Evolutionary conservation across 805 yeast species (phyloP), one percentile per base, ranked within the genome.

Genomic region (Suhomyces sp.): DNA sequence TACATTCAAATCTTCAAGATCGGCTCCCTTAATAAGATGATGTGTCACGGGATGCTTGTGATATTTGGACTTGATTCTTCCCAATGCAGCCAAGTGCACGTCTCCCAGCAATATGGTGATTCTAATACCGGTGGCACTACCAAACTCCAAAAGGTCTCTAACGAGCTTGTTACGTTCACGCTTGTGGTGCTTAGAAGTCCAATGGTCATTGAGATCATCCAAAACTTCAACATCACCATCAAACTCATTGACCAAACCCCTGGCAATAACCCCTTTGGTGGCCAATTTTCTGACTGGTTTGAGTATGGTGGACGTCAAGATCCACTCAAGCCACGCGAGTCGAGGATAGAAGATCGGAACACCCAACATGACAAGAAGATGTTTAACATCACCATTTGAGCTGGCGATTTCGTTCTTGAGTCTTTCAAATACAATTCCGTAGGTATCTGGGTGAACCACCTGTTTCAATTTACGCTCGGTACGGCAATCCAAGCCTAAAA

Each of bases 281-380:
- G 93, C 82, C 57, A 77, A 57, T 33, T 66, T 77, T 62, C 85
- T 83, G 4, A 89, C 50, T 1, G 97, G 97, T 6, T 72, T 75
- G 50, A 93, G 71, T 2, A 57, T 33, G 66, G 73, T 47, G 22
- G 91, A 84, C 6, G 84, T 79, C 63, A 93, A 79, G 22, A 93
- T 57, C 64, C 80, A 77, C 70, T 94, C 98, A 31, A 90, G 75
- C 93, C 96, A 89, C 2, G 92, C 97, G 64, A 94, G 75, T 57
- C 98, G 79, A 2, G 99, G 98, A 64, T 93, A 93, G 40, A 94
- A 88, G 51, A 94, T 89, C 2, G 99, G 99, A 12, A 93, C 96
- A 43, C 98, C 98, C 47, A 94, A 75, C 83, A 94, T 77, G 1
- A 94, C 82, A 57, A 88, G 73, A 39, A 93, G 60, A 68, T 93